Evolutionary conservation across 345 rosid species (phyloP).

Genomic region (Dovyalis caffra): DNA sequence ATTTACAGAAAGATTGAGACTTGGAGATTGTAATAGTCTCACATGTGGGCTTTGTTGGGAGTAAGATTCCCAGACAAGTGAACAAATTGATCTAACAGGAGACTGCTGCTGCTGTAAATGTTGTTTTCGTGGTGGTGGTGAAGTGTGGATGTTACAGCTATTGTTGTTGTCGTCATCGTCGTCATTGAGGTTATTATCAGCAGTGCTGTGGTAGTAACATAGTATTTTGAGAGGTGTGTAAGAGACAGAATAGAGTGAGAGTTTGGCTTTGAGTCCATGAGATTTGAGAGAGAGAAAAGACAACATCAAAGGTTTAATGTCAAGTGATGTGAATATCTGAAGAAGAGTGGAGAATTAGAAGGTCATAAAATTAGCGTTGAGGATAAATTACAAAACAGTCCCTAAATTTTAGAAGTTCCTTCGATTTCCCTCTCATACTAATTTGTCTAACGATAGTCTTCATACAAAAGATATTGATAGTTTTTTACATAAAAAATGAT

Average conservation of each 20-base stretch:
- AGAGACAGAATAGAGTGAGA: not conserved
- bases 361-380: too few species aligned
- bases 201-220: conserved; percentile 6
- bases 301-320: conserved; percentile 28
- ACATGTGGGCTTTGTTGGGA: conserved; percentile 33
- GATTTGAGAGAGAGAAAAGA: conserved; percentile 26
- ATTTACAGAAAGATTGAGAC: conserved; percentile 39
- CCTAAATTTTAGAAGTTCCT: too few species aligned
- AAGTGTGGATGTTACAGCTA: not conserved
- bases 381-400: too few species aligned
- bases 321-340: too few species aligned
- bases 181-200: not conserved
- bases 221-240: conserved; percentile 6
- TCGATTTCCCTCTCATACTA: too few species aligned
- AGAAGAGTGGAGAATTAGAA: too few species aligned
- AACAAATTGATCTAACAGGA: conserved; percentile 47
- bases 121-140: conserved; percentile 14
- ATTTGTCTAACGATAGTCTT: too few species aligned
- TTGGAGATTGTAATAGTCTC: conserved; percentile 32
- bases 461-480: too few species aligned
- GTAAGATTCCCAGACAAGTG: conserved; percentile 53
- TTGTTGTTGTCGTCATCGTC: not conserved
- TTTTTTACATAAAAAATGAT: too few species aligned
- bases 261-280: conserved; percentile 28
- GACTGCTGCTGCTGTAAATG: conserved; percentile 47